These are phyloP conservation scores for Saururus chinensis DNA, from an alignment of 164 flowering plant species.

Conservation along the genomic window DNA sequence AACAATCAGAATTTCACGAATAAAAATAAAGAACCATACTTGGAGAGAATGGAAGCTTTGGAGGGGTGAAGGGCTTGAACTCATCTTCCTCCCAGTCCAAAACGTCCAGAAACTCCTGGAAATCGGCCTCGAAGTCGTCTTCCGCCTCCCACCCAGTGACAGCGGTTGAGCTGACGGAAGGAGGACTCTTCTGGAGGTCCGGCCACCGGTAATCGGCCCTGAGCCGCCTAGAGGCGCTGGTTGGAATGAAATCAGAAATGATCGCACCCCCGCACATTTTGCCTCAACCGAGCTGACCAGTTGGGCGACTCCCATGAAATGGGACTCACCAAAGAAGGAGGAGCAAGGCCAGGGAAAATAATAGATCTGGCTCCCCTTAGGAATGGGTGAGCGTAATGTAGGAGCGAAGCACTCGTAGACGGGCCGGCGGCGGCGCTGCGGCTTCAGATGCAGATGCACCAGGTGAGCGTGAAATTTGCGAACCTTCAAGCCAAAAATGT, in stretches of 20 bases:
- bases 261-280: constrained; percentile 95
- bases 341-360: too few relatives aligned
- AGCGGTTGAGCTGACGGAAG: constrained; percentile 20
- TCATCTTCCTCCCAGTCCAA: constrained; percentile 33
- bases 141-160: constrained; percentile 16
- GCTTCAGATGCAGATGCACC: background rate
- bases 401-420: background rate
- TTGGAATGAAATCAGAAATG: constrained; percentile 64
- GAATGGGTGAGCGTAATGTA: background rate
- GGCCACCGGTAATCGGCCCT: constrained; percentile 51
- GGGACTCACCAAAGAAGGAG: background rate
- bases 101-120: constrained; percentile 58
- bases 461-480: background rate
- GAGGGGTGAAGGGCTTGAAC: constrained; percentile 32
- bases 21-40: constrained; percentile 3
- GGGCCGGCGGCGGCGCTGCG: background rate
- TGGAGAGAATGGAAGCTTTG: constrained; percentile 19
- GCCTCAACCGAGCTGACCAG: background rate
- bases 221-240: constrained; percentile 28
- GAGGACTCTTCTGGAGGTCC: constrained; percentile 21
- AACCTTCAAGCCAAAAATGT: too few relatives aligned
- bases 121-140: constrained; percentile 86
- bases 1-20: background rate
- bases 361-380: too few relatives aligned
- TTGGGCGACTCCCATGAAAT: background rate